A percentile compares a stretch with the other conserved stretches of the same genome.
phyloP scores from a whole-genome alignment of 805 yeast species.

The Saturnispora serradocipensis region DNA sequence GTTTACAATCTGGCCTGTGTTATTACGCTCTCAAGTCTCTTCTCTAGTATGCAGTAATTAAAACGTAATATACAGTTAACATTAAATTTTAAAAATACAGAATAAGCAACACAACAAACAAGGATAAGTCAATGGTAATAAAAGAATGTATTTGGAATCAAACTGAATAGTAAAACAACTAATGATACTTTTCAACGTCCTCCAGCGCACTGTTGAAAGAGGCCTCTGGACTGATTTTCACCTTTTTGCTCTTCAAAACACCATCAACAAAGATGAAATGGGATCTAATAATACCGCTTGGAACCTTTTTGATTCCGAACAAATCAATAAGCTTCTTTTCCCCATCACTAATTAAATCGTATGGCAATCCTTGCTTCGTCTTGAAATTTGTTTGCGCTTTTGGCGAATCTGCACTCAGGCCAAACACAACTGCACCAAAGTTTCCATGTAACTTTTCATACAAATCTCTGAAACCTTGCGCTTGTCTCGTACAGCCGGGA shows the following conservation, averaged over 20 bases:
- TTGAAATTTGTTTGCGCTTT: constrained; percentile 70
- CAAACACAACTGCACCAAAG: constrained; percentile 55
- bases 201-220: constrained; percentile 53
- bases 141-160: background rate
- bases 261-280: constrained; percentile 88
- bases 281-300: constrained; percentile 72
- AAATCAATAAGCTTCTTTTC: constrained; percentile 53
- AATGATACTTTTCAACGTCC: constrained; percentile 38
- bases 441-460: constrained; percentile 36
- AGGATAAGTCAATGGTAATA: too few relatives aligned
- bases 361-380: constrained; percentile 63
- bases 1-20: background rate
- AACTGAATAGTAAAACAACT: background rate
- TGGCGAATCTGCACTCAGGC: constrained; percentile 77
- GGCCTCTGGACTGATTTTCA: constrained; percentile 49
- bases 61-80: background rate
- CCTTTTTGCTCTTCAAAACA: constrained; percentile 42
- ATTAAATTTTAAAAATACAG: background rate
- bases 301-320: constrained; percentile 77
- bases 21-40: background rate
- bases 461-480: constrained; percentile 73
- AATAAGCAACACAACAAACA: background rate
- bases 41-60: background rate
- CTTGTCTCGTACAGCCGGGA: constrained; percentile 96
- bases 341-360: constrained; percentile 71